Conservation (phyloP, 2,329 filamentous ascomycete genomes). For the Nigrospora sphaerica region DNA sequence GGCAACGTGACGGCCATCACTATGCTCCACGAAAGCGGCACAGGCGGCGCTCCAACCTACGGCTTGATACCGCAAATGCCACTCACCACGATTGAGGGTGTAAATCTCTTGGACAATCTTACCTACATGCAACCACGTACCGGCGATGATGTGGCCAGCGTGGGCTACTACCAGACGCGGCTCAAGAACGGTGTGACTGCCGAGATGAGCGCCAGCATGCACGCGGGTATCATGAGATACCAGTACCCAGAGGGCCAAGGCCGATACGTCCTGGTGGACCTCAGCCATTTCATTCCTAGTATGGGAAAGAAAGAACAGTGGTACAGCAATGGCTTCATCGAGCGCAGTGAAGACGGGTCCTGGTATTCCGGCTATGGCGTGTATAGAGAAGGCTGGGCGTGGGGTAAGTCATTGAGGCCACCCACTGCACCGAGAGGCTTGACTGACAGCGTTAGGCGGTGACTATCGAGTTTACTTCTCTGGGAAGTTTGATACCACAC, state of each 20-base stretch:
- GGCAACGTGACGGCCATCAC: constrained; percentile 41
- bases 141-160: constrained; percentile 32
- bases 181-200: constrained; percentile 40
- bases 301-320: constrained; percentile 29
- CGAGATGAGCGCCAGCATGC: constrained; percentile 40
- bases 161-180: constrained; percentile 46
- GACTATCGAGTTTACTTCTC: constrained; percentile 36
- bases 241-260: constrained; percentile 33
- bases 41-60: constrained; percentile 52
- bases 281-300: constrained; percentile 39
- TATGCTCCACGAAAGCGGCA: constrained; percentile 49
- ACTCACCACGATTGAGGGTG: constrained; percentile 28
- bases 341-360: constrained; percentile 26
- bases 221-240: constrained; percentile 45
- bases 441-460: constrained; percentile 19
- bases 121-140: constrained; percentile 37
- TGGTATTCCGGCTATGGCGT: constrained; percentile 38
- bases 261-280: constrained; percentile 35
- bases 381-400: constrained; percentile 36
- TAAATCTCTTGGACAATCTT: constrained; percentile 39
- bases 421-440: neutral
- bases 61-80: constrained; percentile 45
- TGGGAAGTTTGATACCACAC: constrained; percentile 29
- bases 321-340: constrained; percentile 32
- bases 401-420: constrained; percentile 10